Conservation (phyloP, 495 filamentous ascomycete genomes). For the Astrocystis sublimbata region DNA sequence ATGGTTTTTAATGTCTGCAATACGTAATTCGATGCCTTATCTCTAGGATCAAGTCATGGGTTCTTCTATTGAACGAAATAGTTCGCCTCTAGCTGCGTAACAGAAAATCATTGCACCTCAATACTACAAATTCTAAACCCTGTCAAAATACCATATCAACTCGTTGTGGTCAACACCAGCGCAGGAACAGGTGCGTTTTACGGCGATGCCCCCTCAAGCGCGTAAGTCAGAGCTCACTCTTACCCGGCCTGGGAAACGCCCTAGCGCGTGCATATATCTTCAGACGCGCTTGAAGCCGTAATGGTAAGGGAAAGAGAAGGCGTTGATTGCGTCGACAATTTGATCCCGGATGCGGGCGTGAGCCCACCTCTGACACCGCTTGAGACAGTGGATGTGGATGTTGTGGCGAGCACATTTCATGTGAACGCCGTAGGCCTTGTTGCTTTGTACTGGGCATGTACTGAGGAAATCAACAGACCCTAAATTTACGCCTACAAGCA, state of each 20-base stretch:
- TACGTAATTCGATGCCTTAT: no score
- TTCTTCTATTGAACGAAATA: no score
- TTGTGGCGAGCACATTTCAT: constrained; percentile 12
- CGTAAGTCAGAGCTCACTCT: constrained; percentile 24
- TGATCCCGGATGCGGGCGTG: constrained; percentile 28
- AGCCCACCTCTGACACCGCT: constrained; percentile 4
- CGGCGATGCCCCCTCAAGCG: no score
- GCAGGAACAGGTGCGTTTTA: no score
- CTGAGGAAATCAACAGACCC: constrained; percentile 19
- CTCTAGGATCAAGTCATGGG: no score
- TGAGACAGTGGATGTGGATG: constrained; percentile 16
- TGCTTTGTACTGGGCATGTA: constrained; percentile 23
- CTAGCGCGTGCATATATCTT: no score
- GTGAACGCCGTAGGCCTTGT: constrained; percentile 27
- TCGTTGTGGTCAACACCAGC: no score
- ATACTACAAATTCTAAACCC: no score
- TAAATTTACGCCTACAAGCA: constrained; percentile 23
- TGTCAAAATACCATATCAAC: no score
- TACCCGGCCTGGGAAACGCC: constrained; percentile 25
- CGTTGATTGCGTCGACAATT: constrained; percentile 24
- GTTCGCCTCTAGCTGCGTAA: no score
- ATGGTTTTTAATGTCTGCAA: no score
- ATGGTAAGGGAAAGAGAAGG: constrained; percentile 4
- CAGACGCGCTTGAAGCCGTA: constrained; percentile 28
- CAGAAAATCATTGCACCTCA: no score